phyloP scores from a whole-genome alignment of 768 basidiomycete species.

The Lactarius sanguifluus region DNA sequence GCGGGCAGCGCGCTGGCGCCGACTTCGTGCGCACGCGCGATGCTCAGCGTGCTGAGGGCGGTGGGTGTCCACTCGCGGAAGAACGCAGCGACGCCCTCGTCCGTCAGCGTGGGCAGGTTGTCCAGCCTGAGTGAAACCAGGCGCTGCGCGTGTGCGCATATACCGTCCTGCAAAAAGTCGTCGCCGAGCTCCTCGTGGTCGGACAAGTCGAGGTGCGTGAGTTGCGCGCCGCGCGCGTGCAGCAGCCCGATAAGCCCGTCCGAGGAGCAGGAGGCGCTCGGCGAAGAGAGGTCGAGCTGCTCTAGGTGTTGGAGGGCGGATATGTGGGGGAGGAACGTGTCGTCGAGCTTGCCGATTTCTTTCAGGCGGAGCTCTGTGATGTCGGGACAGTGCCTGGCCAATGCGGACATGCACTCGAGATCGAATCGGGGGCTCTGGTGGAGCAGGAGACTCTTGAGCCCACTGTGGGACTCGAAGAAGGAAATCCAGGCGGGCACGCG shows the following conservation, averaged over 20 bases:
- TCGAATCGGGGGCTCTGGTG: slow-evolving; percentile 88
- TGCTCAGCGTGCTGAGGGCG: slow-evolving; percentile 40
- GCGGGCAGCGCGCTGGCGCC: slow-evolving; percentile 40
- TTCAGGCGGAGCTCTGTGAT: slow-evolving; percentile 75
- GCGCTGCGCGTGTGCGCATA: slow-evolving; percentile 48
- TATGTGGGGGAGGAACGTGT: slow-evolving; percentile 61
- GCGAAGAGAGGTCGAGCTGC: slow-evolving; percentile 69
- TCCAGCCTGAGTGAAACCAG: slow-evolving; percentile 57
- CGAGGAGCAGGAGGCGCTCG: slow-evolving; percentile 54
- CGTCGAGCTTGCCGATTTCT: slow-evolving; percentile 71
- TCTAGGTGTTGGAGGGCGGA: slow-evolving; percentile 47
- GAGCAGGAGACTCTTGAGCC: slow-evolving; percentile 72
- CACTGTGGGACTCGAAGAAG: slow-evolving; percentile 66
- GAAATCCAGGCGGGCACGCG: slow-evolving; percentile 67
- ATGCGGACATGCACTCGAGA: slow-evolving; percentile 56
- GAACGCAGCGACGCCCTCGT: slow-evolving; percentile 66
- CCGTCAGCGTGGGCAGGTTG: slow-evolving; percentile 60
- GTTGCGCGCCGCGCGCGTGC: slow-evolving; percentile 47
- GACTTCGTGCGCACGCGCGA: slow-evolving; percentile 23
- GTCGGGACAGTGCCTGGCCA: slow-evolving; percentile 53
- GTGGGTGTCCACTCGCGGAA: slow-evolving; percentile 54
- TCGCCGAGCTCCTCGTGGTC: slow-evolving; percentile 65
- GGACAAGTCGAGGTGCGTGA: slow-evolving; percentile 70
- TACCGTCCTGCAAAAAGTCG: slow-evolving; percentile 55
- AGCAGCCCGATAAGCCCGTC: slow-evolving; percentile 58